Conservation (phyloP, 179 eudicot genomes). For the Beta macrorhiza region DNA sequence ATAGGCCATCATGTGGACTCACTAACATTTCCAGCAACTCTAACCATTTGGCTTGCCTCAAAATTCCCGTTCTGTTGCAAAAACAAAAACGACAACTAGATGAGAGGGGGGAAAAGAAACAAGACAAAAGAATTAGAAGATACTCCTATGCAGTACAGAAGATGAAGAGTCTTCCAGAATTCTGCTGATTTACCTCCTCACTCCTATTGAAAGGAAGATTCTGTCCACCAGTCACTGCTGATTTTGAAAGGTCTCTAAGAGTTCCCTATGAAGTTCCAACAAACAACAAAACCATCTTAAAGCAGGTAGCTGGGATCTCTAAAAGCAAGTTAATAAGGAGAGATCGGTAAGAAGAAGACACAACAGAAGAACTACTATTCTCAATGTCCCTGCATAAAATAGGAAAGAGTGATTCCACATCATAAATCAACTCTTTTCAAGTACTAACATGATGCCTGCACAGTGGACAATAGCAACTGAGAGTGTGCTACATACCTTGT, state of each 20-base stretch:
- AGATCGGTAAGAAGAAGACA: background rate
- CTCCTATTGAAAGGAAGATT: slow-evolving; percentile 35
- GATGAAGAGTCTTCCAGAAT: background rate
- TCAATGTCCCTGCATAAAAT: background rate
- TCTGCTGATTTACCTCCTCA: slow-evolving; percentile 40
- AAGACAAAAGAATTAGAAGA: background rate
- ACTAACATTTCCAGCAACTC: slow-evolving; percentile 41
- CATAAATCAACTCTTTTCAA: background rate
- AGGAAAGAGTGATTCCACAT: background rate
- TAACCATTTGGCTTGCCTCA: slow-evolving; percentile 36
- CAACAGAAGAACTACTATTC: background rate
- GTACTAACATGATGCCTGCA: background rate
- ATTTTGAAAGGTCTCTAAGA: slow-evolving; percentile 63
- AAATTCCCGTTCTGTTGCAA: slow-evolving; percentile 44
- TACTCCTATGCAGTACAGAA: background rate
- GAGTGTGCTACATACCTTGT: slow-evolving; percentile 49
- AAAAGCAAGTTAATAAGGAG: background rate
- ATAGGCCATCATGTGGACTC: slow-evolving; percentile 40
- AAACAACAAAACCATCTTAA: background rate
- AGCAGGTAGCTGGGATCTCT: background rate
- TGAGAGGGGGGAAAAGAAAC: too few relatives aligned
- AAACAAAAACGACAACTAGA: background rate
- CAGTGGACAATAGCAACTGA: background rate
- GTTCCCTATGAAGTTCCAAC: slow-evolving; percentile 45
- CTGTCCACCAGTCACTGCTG: slow-evolving; percentile 39